These are phyloP conservation scores for Botryosphaeria dothidea DNA, from an alignment of 2,329 filamentous ascomycete species.

Conservation along the genomic window DNA sequence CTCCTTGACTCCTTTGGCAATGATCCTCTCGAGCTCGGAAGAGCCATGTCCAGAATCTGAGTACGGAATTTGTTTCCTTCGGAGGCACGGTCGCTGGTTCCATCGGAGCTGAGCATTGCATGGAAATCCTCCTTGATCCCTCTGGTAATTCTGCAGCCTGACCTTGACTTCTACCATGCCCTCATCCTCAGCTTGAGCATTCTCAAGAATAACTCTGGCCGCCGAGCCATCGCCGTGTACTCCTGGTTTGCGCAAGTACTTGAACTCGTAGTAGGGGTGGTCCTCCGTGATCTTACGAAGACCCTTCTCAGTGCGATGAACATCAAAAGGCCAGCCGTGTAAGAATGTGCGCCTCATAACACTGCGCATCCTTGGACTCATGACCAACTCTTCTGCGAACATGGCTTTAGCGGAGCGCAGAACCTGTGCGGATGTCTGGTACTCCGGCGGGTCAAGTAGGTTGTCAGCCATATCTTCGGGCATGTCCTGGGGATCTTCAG, in stretches of 20 bases:
- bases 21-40: slow-evolving; percentile 77
- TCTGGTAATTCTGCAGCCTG: slow-evolving; percentile 71
- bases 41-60: slow-evolving; percentile 79
- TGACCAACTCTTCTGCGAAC: slow-evolving; percentile 87
- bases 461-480: slow-evolving; percentile 87
- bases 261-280: slow-evolving; percentile 96
- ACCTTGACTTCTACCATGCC: slow-evolving; percentile 86
- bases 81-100: slow-evolving; percentile 91
- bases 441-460: slow-evolving; percentile 69
- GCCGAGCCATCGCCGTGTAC: slow-evolving; percentile 74
- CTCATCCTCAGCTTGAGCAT: slow-evolving; percentile 98
- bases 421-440: slow-evolving; percentile 73
- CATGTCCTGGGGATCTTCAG: slow-evolving; percentile 77
- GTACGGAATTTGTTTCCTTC: slow-evolving; percentile 89
- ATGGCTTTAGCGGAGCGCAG: slow-evolving; percentile 79
- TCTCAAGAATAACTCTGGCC: slow-evolving; percentile 88
- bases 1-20: slow-evolving; percentile 94
- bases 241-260: slow-evolving; percentile 92
- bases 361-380: slow-evolving; percentile 86
- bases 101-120: slow-evolving; percentile 87
- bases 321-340: slow-evolving; percentile 84
- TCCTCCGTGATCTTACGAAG: slow-evolving; percentile 90
- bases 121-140: slow-evolving; percentile 77
- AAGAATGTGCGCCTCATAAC: slow-evolving; percentile 81
- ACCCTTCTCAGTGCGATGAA: slow-evolving; percentile 89